Evolutionary conservation across 2,329 filamentous ascomycete species (phyloP).

Genomic region (Lomentospora prolificans): DNA sequence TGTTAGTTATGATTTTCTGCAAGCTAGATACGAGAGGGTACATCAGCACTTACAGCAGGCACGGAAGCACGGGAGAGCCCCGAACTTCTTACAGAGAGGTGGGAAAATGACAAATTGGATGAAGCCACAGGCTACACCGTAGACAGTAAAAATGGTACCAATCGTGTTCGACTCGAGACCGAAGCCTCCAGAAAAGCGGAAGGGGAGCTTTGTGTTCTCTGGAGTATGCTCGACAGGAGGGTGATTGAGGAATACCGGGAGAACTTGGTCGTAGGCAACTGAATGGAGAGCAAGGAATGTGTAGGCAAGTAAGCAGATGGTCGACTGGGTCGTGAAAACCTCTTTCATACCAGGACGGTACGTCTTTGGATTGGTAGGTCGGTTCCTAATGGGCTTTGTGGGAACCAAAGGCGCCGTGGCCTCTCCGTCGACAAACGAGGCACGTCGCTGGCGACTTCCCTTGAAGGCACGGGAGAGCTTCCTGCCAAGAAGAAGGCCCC

Average conservation of each 20-base stretch:
- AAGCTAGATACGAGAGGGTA: neutral
- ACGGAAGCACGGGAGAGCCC: slow-evolving; percentile 64
- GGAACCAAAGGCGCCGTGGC: slow-evolving; percentile 45
- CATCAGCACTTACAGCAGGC: slow-evolving; percentile 36
- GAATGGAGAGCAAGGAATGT: slow-evolving; percentile 73
- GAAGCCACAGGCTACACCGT: slow-evolving; percentile 68
- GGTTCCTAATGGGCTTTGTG: slow-evolving; percentile 18
- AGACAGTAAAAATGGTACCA: slow-evolving; percentile 75
- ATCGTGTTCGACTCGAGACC: slow-evolving; percentile 64
- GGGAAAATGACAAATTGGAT: slow-evolving; percentile 85
- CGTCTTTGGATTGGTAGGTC: slow-evolving; percentile 10
- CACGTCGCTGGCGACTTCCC: slow-evolving; percentile 25
- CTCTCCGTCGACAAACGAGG: slow-evolving; percentile 45
- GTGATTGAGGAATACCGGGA: slow-evolving; percentile 83
- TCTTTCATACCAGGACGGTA: slow-evolving; percentile 38
- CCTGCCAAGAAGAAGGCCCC: slow-evolving; percentile 64
- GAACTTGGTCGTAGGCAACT: slow-evolving; percentile 75
- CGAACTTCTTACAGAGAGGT: slow-evolving; percentile 58
- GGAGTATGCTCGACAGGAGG: slow-evolving; percentile 47
- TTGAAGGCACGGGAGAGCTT: slow-evolving; percentile 41
- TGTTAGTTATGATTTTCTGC: slow-evolving; percentile 1
- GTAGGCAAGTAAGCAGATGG: slow-evolving; percentile 67
- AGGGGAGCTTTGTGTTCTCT: slow-evolving; percentile 54
- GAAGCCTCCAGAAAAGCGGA: slow-evolving; percentile 78
- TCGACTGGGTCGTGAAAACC: slow-evolving; percentile 65